Evolutionary conservation across 768 basidiomycete species (phyloP), one percentile per base, ranked within the genome.

Genomic region (Pholiota conissans): DNA sequence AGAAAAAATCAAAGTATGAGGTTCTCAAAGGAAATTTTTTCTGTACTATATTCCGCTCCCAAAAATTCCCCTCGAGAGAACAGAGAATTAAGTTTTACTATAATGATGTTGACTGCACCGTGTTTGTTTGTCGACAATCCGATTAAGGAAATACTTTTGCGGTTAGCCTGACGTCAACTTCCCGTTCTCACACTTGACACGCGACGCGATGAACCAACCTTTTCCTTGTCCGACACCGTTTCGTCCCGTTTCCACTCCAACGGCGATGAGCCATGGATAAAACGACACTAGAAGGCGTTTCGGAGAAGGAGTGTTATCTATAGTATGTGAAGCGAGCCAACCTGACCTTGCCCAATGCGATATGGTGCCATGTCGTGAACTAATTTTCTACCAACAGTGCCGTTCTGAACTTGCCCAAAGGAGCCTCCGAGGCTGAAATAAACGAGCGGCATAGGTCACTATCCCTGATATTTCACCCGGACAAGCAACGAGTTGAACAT

Each of bases 401-500:
- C 8, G 80, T 92, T 32, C 80, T 93, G 42, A 93, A 93, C 66
- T 69, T 94, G 48, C 79, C 85, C 14, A 78, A 71, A 49, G 77
- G 80, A 4, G 89, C 90, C 0, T 82, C 85, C 1, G 79, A 83
- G 56, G 74, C 75, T 48, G 89, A 93, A 65, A 87, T 94, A 58
- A 79, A 90, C 49, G 90, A 92, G 55, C 79, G 86, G 32, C 90
- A 93, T 69, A 77, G 83, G 39, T 68, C 82, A 5, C 71, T 94
- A 26, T 93, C 92, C 3, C 79, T 93, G 27, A 73, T 88, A 18
- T 92, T 90, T 61, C 93, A 96, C 63, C 93, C 93, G 0, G 93
- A 96, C 79, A 89, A 87, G 67, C 90, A 93, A 58, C 79, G 76
- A 20, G 83, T 84, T 65, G 80, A 83, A 52, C 69, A 69, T 16